Base-by-base conservation (phyloP, 495 filamentous ascomycete genomes). In the Lineolata rhizophorae region DNA sequence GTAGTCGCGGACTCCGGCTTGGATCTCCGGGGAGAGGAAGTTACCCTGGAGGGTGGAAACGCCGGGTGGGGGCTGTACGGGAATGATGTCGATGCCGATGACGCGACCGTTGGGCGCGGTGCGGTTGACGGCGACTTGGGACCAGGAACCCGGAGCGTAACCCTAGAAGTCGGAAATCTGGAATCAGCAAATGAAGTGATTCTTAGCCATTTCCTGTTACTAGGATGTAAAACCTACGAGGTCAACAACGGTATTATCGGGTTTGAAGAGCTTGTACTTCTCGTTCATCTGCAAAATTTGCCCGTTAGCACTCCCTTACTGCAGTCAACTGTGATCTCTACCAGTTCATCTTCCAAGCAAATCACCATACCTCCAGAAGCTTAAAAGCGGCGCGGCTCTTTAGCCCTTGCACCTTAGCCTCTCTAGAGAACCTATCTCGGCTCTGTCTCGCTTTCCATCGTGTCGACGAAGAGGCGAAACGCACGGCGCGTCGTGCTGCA, bases 361-460 rank as follows among this genome's bases (percentile, higher is more conserved):
- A n/a, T n/a, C 30, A 36, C 26, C 48, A 19, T 43, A 78, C 76
- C 58, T 85, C 75, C 18, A 91, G 49, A 18, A 97, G 62, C 52
- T 97, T 97, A 49, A 83, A 91, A 5, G 79, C 87, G 35, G 87
- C 90, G 40, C 87, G 72, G 38, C 77, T 83, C 52, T 83, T 92
- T 20, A 91, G 54, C 1, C 70, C 72, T 38, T 74, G 63, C 2
- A 82, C 66, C 41, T 65, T 70, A 6, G 87, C 83, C 31, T 70
- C 57, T 35, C 64, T 68, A 0, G 68, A 65, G 51, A 68, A 85
- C 21, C 39, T 48, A 53, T 97, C 87, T 28, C 52, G 63, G 13
- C 51, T 51, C 39, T 92, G 81, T 26, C 87, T 77, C 12, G 56
- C 56, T 40, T 78, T 71, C 87, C 90, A 97, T 56, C 71, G 58